Evolutionary conservation across 192 early-diverging fungal species (phyloP).

Genomic region (Coemansia sp.): DNA sequence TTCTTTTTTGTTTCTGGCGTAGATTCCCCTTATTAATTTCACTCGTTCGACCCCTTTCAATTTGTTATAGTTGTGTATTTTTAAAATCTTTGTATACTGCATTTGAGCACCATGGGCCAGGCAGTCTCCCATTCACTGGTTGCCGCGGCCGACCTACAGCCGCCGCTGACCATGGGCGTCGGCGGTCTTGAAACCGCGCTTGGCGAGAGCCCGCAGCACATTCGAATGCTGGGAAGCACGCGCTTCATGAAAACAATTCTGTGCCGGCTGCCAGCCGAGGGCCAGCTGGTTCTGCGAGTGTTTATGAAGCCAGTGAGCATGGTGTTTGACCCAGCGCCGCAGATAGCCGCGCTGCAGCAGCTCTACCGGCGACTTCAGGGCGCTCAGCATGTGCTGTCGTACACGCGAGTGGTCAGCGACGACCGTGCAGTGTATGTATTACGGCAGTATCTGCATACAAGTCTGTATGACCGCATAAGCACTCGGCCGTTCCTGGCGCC

Average conservation of each 20-base stretch:
- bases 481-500: conserved; percentile 87
- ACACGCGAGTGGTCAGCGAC: conserved; percentile 80
- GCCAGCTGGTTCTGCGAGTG: conserved; percentile 84
- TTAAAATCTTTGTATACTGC: neutral
- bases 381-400: conserved; percentile 76
- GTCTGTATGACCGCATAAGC: conserved; percentile 96
- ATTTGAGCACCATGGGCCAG: conserved; percentile 27
- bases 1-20: too few relatives aligned
- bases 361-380: conserved; percentile 54
- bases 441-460: conserved; percentile 84
- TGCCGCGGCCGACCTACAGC: conserved; percentile 48
- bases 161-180: conserved; percentile 46
- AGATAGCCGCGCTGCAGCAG: conserved; percentile 27
- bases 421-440: conserved; percentile 86
- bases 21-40: too few relatives aligned
- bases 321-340: conserved; percentile 40
- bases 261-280: conserved; percentile 71
- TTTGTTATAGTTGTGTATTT: neutral
- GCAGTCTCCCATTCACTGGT: conserved; percentile 49
- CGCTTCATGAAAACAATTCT: conserved; percentile 95
- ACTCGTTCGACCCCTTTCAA: too few relatives aligned
- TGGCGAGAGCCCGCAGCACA: conserved; percentile 47
- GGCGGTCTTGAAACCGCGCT: conserved; percentile 44
- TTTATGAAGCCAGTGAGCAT: conserved; percentile 81
- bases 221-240: conserved; percentile 71